phyloP scores from a whole-genome alignment of 2,329 filamentous ascomycete genomes.

The Curvularia sp. region DNA sequence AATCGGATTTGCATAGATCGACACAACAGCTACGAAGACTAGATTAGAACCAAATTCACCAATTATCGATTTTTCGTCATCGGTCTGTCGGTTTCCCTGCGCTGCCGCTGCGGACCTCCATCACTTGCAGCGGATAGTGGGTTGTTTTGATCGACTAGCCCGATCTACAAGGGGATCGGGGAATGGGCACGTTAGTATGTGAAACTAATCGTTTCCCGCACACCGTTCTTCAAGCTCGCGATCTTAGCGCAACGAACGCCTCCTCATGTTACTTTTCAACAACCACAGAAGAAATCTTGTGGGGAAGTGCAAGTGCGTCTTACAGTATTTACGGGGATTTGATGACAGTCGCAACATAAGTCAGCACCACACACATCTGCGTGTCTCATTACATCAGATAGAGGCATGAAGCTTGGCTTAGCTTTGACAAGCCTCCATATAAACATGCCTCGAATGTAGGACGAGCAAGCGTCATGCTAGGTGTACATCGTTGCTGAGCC shows the following conservation, averaged over 20 bases:
- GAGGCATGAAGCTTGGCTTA: neutral
- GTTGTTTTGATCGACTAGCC: neutral
- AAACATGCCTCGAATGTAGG: neutral
- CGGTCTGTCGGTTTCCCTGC: neutral
- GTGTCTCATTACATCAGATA: neutral
- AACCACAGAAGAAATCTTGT: neutral
- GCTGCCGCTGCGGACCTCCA: neutral
- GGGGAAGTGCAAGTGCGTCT: neutral
- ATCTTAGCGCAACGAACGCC: neutral
- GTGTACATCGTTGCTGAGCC: no score
- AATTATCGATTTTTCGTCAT: neutral
- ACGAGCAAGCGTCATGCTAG: no score
- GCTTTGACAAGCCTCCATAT: neutral
- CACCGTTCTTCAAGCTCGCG: neutral
- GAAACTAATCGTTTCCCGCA: neutral
- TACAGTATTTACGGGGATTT: neutral
- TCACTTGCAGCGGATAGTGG: slow-evolving; percentile 1
- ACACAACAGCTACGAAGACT: neutral
- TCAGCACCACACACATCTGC: neutral
- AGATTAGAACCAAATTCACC: neutral
- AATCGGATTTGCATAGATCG: neutral
- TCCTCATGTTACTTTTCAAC: neutral
- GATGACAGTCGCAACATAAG: neutral
- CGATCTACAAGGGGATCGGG: neutral
- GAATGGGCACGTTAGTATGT: neutral